Base-by-base conservation (phyloP, 73 alveolate genomes). In the Urostyla sp. region DNA sequence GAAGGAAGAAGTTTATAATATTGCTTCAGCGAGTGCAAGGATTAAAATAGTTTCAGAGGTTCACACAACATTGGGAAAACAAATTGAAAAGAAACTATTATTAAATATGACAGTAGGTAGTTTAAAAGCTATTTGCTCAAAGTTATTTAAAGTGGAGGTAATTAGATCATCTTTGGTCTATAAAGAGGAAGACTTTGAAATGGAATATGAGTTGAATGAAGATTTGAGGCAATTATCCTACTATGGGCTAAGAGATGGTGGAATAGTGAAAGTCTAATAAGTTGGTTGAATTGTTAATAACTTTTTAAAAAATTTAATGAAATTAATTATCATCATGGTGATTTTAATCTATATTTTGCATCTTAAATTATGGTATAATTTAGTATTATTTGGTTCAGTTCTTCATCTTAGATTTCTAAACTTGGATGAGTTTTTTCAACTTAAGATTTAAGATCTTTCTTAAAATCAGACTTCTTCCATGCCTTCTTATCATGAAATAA, bases 41-140 rank as follows among this genome's bases (percentile, higher is more conserved):
- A 51, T 86, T 1, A 55, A 21, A 28, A 51, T 86, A 40, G 54
- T 38, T 13, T 85, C 90, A 7, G 37, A 43, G 3, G 36, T n/a
- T 1, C 13, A 31, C 18, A 20, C 73, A 0, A 51, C 77, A 0
- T 67, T 23, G 18, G 94, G 90, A 0, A 86, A 86, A 38, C 53
- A 24, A 13, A 27, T 78, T 0, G 77, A 86, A 52, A 86, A 86
- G 73, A 79, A 86, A 44, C 54, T 86, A 10, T 36, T 67, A 0
- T 24, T 73, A 26, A 23, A 66, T 5, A 80, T 86, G 91, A 86
- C 90, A 24, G 90, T 86, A n/a, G 75, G 67, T n/a, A 80, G 35
- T 16, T 48, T 86, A 6, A 86, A 86, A 51, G 49, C 81, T 0
- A 36, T 86, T 80, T 86, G 94, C 66, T 49, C 75, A 54, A 86